Percentiles rank a stretch among this genome's conserved stretches.
Conservation (phyloP, 2,329 filamentous ascomycete genomes). For the Fusarium pseudonygamai region DNA sequence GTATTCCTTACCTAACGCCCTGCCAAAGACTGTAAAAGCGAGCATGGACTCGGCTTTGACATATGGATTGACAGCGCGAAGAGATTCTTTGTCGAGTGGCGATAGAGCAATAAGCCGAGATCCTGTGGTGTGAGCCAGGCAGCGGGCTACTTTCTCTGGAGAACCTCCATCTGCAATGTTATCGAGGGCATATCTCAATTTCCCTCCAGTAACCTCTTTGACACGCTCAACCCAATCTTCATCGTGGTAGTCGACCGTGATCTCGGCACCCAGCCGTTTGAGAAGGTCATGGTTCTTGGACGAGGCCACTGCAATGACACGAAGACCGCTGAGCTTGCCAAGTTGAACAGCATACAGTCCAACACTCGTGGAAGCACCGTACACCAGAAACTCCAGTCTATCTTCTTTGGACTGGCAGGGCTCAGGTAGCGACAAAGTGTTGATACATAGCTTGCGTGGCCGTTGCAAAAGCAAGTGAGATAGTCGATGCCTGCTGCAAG, state of each 20-base stretch:
- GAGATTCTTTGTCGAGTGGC: background rate
- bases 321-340: background rate
- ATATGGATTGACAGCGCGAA: background rate
- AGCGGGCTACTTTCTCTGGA: background rate
- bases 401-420: background rate
- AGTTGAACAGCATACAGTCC: slow-evolving; percentile 9
- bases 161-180: background rate
- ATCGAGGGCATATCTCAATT: background rate
- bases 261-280: background rate
- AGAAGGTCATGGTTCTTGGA: background rate
- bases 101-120: background rate
- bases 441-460: slow-evolving; percentile 2
- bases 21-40: slow-evolving; percentile 12
- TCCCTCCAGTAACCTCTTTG: background rate
- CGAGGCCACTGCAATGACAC: slow-evolving; percentile 6
- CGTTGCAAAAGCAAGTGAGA: slow-evolving; percentile 7
- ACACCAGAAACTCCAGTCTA: background rate
- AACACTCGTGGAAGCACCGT: slow-evolving; percentile 13
- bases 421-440: background rate
- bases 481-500: slow-evolving; percentile 3
- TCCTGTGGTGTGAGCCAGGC: background rate
- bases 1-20: background rate
- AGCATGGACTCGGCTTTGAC: background rate
- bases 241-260: background rate
- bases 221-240: background rate